Percentiles rank a stretch among this genome's conserved stretches.
phyloP scores from a whole-genome alignment of 1,139 yeast genomes.

The Hansenula lynferdii region DNA sequence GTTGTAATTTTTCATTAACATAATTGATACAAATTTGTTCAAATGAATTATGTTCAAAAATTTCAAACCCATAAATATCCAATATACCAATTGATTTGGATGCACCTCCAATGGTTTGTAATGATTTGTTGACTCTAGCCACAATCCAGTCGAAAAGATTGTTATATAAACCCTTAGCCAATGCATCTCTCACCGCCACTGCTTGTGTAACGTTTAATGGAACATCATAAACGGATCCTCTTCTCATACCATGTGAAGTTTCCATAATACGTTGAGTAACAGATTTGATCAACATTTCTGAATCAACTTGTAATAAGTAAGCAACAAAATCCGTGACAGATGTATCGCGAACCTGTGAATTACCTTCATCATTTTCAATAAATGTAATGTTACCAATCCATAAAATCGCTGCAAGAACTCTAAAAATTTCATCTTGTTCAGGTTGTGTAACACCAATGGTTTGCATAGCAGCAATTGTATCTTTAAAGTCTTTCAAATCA shows the following conservation, averaged over 20 bases:
- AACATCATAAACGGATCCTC: slow-evolving; percentile 93
- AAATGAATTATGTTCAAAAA: slow-evolving; percentile 84
- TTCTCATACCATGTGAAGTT: slow-evolving; percentile 79
- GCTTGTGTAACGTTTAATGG: slow-evolving; percentile 94
- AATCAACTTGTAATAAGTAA: slow-evolving; percentile 78
- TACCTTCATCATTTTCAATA: slow-evolving; percentile 81
- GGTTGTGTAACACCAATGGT: slow-evolving; percentile 74
- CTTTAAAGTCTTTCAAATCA: slow-evolving; percentile 73
- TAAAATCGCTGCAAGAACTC: slow-evolving; percentile 76
- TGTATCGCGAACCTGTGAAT: slow-evolving; percentile 74
- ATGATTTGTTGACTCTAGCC: slow-evolving; percentile 80
- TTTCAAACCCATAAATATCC: slow-evolving; percentile 98
- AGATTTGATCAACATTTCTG: slow-evolving; percentile 60
- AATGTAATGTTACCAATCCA: slow-evolving; percentile 96
- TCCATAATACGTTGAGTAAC: slow-evolving; percentile 81
- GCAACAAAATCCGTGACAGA: slow-evolving; percentile 94
- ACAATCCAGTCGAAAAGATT: slow-evolving; percentile 97
- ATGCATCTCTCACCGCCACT: slow-evolving; percentile 88
- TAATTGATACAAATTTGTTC: slow-evolving; percentile 96
- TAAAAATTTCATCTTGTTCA: slow-evolving; percentile 89
- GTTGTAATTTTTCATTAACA: slow-evolving; percentile 94
- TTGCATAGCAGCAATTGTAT: slow-evolving; percentile 81
- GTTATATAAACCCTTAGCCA: slow-evolving; percentile 92
- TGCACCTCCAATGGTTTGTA: slow-evolving; percentile 44
- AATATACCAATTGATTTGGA: slow-evolving; percentile 85